Base-by-base conservation (phyloP, 2,329 filamentous ascomycete genomes). In the Ophiostoma triangulosporum region DNA sequence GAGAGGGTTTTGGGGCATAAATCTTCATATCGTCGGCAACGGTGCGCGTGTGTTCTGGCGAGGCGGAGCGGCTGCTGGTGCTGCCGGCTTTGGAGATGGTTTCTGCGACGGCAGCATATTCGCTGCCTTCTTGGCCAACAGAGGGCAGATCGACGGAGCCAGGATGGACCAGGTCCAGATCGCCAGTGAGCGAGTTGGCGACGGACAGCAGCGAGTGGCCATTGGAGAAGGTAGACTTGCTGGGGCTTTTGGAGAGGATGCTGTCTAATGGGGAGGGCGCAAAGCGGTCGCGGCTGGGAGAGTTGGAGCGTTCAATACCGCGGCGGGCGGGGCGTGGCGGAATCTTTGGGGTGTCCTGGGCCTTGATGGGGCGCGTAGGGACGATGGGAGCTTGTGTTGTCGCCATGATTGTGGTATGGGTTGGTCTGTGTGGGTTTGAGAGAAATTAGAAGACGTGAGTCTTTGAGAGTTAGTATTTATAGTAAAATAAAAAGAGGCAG, bases 111-210 rank as follows among this genome's bases (percentile, higher is more conserved):
- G 66, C 84, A 51, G 80, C 87, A 69, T 96, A 96, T 70, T 96
- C 91, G 60, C 76, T 81, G 58, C 91, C 91, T 70, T 96, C 91
- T 65, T 96, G 83, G 55, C 91, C 91, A 53, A 95, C 76, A 1
- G 86, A 86, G 15, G 91, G 91, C 64, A 96, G 77, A 32, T 80
- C 78, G 54, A 95, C 87, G 64, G 87, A 94, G 49, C 81, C 78
- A 33, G 86, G 80, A 50, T 88, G 84, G 40, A 76, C 69, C 58
- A 75, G n/a, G 8, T 46, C 65, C 36, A 69, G 67, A 43, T 76
- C 20, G 20, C 38, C 38, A 24, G 3, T 8, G 9, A 20, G 38
- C 38, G 26, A 29, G 15, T n/a, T 6, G 15, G 43, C 71, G 50
- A 64, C 48, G 1, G 57, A 43, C 17, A 59, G 51, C 5, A 33